Conservation (phyloP, 495 filamentous ascomycete species). For the Pyronema omphalodes region DNA sequence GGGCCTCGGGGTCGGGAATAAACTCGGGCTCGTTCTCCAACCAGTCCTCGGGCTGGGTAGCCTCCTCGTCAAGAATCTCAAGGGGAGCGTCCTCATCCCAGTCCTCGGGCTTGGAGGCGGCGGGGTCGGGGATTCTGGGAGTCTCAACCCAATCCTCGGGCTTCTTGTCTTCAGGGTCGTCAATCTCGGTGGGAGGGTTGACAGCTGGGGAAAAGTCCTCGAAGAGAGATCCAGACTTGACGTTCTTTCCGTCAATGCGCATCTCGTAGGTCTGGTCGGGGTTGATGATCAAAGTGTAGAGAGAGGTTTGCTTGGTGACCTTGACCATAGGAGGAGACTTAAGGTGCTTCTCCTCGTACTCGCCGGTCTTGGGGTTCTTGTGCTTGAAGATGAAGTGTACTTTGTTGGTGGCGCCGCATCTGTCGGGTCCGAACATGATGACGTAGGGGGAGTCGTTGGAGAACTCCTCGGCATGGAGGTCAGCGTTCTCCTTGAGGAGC, state of each 20-base stretch:
- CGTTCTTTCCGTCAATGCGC: constrained; percentile 65
- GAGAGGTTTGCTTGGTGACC: constrained; percentile 73
- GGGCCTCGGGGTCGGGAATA: constrained; percentile 85
- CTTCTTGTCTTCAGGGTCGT: constrained; percentile 89
- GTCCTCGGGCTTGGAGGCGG: constrained; percentile 89
- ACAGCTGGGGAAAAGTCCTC: constrained; percentile 87
- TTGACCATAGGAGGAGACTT: constrained; percentile 64
- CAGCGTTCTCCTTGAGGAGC: constrained; percentile 94
- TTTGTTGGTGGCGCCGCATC: constrained; percentile 98
- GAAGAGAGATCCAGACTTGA: constrained; percentile 77
- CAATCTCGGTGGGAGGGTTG: constrained; percentile 92
- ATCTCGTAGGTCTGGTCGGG: constrained; percentile 91
- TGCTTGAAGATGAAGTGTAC: constrained; percentile 99
- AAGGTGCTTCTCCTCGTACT: constrained; percentile 99
- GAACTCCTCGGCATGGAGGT: constrained; percentile 93
- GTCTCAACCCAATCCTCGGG: constrained; percentile 92
- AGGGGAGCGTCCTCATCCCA: constrained; percentile 98
- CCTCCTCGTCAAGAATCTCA: constrained; percentile 87
- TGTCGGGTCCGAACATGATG: constrained; percentile 99
- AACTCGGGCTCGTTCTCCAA: constrained; percentile 73
- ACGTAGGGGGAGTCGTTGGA: constrained; percentile 94
- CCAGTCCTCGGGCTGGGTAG: constrained; percentile 87
- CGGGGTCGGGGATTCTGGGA: constrained; percentile 72
- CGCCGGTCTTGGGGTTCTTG: constrained; percentile 99
- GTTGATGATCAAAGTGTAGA: constrained; percentile 91